Conservation (phyloP, 1,139 yeast genomes). For the Ashbya aceris region DNA sequence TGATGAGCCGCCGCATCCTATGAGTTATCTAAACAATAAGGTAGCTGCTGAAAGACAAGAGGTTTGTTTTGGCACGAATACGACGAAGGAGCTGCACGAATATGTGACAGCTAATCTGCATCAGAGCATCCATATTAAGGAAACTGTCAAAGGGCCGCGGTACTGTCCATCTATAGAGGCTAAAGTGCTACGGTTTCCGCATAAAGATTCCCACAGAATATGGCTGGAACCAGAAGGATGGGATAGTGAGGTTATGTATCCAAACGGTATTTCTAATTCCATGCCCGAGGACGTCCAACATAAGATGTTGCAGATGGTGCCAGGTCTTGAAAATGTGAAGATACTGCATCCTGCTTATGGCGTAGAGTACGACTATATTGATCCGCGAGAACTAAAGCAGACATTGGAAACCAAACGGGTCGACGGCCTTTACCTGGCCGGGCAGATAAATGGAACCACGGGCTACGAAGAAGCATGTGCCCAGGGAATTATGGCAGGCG, state of each 20-base stretch:
- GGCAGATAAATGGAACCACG: conserved; percentile 97
- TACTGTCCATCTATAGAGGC: conserved; percentile 97
- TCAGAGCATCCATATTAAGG: conserved; percentile 81
- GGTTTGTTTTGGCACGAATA: conserved; percentile 66
- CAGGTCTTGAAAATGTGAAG: conserved; percentile 79
- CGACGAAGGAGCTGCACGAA: conserved; percentile 68
- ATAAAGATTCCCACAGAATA: conserved; percentile 65
- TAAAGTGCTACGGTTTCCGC: conserved; percentile 71
- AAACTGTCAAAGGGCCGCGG: conserved; percentile 92
- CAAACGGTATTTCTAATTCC: conserved; percentile 92
- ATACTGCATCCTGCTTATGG: conserved; percentile 97
- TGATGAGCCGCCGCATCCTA: conserved; percentile 76
- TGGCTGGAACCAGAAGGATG: conserved; percentile 98
- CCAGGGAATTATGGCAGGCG: conserved; percentile 92
- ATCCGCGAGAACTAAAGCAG: conserved; percentile 74
- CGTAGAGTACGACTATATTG: conserved; percentile 93
- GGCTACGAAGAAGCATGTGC: conserved; percentile 99
- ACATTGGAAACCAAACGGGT: conserved; percentile 79
- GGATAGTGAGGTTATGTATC: conserved; percentile 76
- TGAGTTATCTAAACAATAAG: conserved; percentile 69
- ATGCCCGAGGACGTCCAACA: conserved; percentile 93
- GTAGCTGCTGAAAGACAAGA: conserved; percentile 58
- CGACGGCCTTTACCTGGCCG: conserved; percentile 78
- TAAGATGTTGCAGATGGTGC: conserved; percentile 62
- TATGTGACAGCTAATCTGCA: conserved; percentile 62